Evolutionary conservation across 371 early-diverging fungal genomes (phyloP), one percentile per base, ranked within the genome.

Genomic region (Mortierella sp.): DNA sequence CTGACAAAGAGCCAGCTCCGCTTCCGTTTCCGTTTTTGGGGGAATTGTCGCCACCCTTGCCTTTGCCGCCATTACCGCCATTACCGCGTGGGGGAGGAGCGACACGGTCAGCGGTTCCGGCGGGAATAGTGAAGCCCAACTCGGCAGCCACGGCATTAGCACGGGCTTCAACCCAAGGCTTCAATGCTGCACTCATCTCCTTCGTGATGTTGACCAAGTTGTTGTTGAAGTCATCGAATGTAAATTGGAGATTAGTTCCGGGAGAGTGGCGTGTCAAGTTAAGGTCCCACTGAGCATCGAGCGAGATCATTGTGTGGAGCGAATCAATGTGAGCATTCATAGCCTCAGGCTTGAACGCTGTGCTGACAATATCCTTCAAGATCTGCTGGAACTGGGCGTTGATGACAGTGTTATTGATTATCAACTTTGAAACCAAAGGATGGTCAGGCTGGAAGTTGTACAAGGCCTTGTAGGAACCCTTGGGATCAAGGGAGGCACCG

Each of bases 221-320:
- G 64, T 72, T 70, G 62, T 85, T 67, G 62, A 89, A 87, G 62
- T 88, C 85, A 0, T 75, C 69, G 8, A 84, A 66, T 11, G 88
- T 88, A 59, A 75, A 88, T 37, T 70, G 70, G 49, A 66, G 69
- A 35, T 77, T 66, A 24, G 75, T 78, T 47, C 90, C 90, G 18
- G 88, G 86, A 24, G 88, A 88, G 51, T 73, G 64, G 39, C 84
- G 80, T 18, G 74, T 55, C 40, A 89, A 64, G 12, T 78, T 51
- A 28, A 80, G 72, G 59, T 87, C 86, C 90, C 90, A 90, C n/a
- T 77, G 70, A 61, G 87, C 85, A 67, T 90, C 90, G 65, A 86
- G 78, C 10, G 77, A 58, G 62, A 90, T 79, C 89, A 90, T 88
- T 35, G 81, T 54, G 43, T 81, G 77, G 77, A 88, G 76, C 24